phyloP scores from a whole-genome alignment of 2,329 filamentous ascomycete genomes.

The Phaeoacremonium minimum region DNA sequence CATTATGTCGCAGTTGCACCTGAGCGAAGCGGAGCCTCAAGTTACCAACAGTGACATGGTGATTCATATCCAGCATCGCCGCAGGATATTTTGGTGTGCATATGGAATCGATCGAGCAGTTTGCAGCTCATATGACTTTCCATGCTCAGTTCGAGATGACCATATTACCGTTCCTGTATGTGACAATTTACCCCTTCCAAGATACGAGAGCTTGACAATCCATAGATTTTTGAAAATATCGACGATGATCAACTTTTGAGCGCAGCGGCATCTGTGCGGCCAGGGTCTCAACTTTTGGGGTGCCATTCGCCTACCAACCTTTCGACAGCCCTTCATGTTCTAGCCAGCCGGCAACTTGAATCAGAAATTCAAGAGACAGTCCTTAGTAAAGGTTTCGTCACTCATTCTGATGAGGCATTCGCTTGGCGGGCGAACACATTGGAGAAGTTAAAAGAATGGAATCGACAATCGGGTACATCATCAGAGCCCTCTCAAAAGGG shows the following conservation, averaged over 20 bases:
- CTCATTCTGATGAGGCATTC: constrained; percentile 12
- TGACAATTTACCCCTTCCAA: neutral
- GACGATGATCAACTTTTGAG: constrained; percentile 17
- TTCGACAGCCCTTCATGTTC: constrained; percentile 19
- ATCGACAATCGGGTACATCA: constrained; percentile 13
- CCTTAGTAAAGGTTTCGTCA: constrained; percentile 15
- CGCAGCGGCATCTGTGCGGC: constrained; percentile 3
- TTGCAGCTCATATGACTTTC: constrained; percentile 18
- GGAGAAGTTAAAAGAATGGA: constrained; percentile 17
- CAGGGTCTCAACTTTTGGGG: constrained; percentile 5
- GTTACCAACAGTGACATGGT: neutral
- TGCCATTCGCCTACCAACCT: constrained; percentile 13
- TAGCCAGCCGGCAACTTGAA: constrained; percentile 20
- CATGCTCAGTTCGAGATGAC: constrained; percentile 17
- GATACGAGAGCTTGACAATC: neutral
- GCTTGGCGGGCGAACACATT: constrained; percentile 18
- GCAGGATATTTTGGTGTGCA: constrained; percentile 24
- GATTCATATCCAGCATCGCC: constrained; percentile 15
- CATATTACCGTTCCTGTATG: constrained; percentile 18
- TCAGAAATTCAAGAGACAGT: constrained; percentile 19
- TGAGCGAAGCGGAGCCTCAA: constrained; percentile 14
- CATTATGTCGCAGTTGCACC: constrained; percentile 19
- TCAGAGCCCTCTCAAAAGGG: constrained; percentile 14
- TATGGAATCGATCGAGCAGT: constrained; percentile 21
- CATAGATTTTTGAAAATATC: constrained; percentile 15